Percentiles rank a stretch among this genome's conserved stretches.
phyloP scores from a whole-genome alignment of 306 rosid genomes.

The Ormosia emarginata region DNA sequence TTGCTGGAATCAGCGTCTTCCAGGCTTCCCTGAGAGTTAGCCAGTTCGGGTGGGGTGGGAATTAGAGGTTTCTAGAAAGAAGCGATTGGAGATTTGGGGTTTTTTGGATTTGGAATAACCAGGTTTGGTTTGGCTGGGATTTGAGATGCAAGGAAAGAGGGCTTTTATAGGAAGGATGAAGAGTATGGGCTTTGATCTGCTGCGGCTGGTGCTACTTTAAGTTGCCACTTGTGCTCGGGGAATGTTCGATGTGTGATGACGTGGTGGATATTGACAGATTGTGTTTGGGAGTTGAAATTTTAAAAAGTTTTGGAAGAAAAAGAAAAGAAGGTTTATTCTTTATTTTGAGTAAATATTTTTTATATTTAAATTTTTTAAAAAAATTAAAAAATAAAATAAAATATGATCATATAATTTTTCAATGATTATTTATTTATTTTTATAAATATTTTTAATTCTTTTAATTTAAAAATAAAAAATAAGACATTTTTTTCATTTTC shows the following conservation, averaged over 20 bases:
- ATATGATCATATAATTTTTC: too few relatives aligned
- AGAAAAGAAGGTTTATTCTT: too few relatives aligned
- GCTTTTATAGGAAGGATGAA: background rate
- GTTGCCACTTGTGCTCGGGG: background rate
- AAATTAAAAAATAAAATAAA: too few relatives aligned
- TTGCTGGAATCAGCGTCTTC: slow-evolving; percentile 58
- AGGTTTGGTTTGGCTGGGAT: background rate
- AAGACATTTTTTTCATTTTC: too few relatives aligned
- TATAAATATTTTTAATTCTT: too few relatives aligned
- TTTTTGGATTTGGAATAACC: background rate
- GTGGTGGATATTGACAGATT: background rate
- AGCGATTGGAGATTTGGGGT: background rate
- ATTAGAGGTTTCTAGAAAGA: background rate
- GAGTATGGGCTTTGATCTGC: background rate
- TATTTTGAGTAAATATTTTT: too few relatives aligned
- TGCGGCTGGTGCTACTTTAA: background rate
- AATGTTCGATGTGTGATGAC: background rate
- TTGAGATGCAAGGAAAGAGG: too few relatives aligned
- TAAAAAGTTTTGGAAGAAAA: too few relatives aligned
- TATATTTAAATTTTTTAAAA: too few relatives aligned
- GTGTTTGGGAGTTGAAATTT: too few relatives aligned
- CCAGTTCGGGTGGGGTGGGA: slow-evolving; percentile 60
- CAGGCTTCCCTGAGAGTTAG: slow-evolving; percentile 59
- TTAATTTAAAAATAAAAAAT: too few relatives aligned
- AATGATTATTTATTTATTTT: too few relatives aligned